Evolutionary conservation across 371 early-diverging fungal genomes (phyloP).

Genomic region (Fennellomyces sp.): DNA sequence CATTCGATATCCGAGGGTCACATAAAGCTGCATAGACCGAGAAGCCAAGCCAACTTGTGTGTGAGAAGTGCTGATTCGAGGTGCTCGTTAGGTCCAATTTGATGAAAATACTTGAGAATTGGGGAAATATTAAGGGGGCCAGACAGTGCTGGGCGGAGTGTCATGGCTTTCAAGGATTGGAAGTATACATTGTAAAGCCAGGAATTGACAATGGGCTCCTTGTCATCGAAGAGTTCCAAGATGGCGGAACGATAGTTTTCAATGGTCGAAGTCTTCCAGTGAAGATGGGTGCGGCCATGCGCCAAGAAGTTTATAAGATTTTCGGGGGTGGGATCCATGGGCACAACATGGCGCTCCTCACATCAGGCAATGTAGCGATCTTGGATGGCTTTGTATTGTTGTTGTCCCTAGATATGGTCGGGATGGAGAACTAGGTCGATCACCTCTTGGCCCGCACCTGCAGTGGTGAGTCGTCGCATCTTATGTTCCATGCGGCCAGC

Average conservation of each 20-base stretch:
- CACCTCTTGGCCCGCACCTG: background rate
- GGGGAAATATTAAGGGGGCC: too few species aligned
- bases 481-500: background rate
- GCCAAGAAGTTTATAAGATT: background rate
- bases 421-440: background rate
- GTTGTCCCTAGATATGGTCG: background rate
- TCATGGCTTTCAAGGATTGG: too few species aligned
- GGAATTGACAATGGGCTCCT: background rate
- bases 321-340: background rate
- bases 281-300: background rate
- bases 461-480: background rate
- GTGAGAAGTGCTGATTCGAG: too few species aligned
- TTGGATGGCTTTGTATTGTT: background rate
- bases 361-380: background rate
- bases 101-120: too few species aligned
- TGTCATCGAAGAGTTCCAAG: background rate
- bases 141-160: too few species aligned
- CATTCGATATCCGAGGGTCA: too few species aligned
- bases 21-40: too few species aligned
- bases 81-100: too few species aligned
- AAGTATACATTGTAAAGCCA: background rate
- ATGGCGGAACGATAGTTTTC: conserved; percentile 1
- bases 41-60: too few species aligned
- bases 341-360: background rate
- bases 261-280: background rate